A percentile compares a stretch with the other conserved stretches of the same genome.
phyloP scores from a whole-genome alignment of 305 asterid genomes.

The Monarda citriodora region DNA sequence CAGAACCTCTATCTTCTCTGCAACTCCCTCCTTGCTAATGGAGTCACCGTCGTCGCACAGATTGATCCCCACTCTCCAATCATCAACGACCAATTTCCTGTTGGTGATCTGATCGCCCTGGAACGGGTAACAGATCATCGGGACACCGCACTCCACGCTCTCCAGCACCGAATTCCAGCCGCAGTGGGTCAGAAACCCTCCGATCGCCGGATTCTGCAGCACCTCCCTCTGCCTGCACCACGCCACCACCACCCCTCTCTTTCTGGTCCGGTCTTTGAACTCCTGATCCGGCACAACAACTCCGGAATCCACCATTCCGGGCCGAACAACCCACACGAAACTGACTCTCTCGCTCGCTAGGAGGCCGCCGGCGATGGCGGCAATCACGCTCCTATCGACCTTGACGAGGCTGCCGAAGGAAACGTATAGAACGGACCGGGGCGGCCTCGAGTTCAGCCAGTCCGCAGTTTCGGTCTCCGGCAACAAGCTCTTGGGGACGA shows the following conservation, averaged over 20 bases:
- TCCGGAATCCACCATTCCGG: conserved; percentile 26
- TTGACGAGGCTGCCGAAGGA: conserved; percentile 65
- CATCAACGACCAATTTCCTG: conserved; percentile 53
- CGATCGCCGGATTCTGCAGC: conserved; percentile 38
- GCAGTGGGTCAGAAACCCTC: conserved; percentile 63
- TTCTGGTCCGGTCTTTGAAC: conserved; percentile 25
- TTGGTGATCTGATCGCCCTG: conserved; percentile 48
- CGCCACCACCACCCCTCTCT: conserved; percentile 47
- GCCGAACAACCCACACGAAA: conserved; percentile 54
- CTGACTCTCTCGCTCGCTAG: conserved; percentile 29
- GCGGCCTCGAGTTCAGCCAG: conserved; percentile 46
- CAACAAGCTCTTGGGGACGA: conserved; percentile 43
- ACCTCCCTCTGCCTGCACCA: conserved; percentile 58
- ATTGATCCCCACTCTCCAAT: conserved; percentile 50
- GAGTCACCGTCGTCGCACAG: conserved; percentile 34
- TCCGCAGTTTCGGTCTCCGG: conserved; percentile 33
- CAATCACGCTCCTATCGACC: conserved; percentile 24
- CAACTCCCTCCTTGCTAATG: conserved; percentile 31
- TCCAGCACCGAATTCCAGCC: conserved; percentile 74
- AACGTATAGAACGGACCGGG: conserved; percentile 54
- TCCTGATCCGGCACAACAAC: conserved; percentile 34
- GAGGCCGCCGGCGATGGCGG: conserved; percentile 46
- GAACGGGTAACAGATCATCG: conserved; percentile 54
- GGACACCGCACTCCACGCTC: conserved; percentile 52
- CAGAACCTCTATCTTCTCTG: conserved; percentile 31